These are phyloP conservation scores for Fistulifera solaris DNA, from an alignment of 108 stramenopile genomes.

Conservation along the genomic window DNA sequence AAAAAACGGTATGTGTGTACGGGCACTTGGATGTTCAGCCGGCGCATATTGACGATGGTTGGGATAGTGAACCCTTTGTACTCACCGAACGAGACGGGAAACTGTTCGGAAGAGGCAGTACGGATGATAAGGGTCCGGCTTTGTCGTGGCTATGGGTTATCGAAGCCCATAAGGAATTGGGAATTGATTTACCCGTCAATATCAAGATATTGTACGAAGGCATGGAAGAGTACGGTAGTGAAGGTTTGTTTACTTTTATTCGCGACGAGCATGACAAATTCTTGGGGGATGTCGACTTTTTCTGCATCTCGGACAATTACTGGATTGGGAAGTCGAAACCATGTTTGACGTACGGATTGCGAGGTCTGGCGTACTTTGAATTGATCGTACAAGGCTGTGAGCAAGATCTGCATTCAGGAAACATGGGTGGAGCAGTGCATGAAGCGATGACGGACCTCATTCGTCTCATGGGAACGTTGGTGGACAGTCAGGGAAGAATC, in stretches of 20 bases:
- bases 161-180: slow-evolving; percentile 53
- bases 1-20: slow-evolving; percentile 73
- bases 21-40: slow-evolving; percentile 80
- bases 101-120: slow-evolving; percentile 63
- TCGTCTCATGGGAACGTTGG: slow-evolving; percentile 54
- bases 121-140: slow-evolving; percentile 83
- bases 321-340: slow-evolving; percentile 73
- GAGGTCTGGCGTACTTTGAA: slow-evolving; percentile 72
- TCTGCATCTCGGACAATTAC: slow-evolving; percentile 25
- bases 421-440: slow-evolving; percentile 65
- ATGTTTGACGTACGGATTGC: slow-evolving; percentile 74
- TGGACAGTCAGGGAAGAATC: slow-evolving; percentile 62
- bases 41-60: slow-evolving; percentile 61
- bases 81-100: slow-evolving; percentile 67
- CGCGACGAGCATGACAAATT: slow-evolving; percentile 47
- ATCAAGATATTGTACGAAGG: slow-evolving; percentile 74
- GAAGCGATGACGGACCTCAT: slow-evolving; percentile 80
- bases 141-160: slow-evolving; percentile 76
- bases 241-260: slow-evolving; percentile 68
- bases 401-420: slow-evolving; percentile 74
- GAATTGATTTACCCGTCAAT: slow-evolving; percentile 58
- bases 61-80: slow-evolving; percentile 75
- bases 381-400: slow-evolving; percentile 52
- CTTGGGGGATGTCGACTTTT: slow-evolving; percentile 61
- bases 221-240: slow-evolving; percentile 79